These are phyloP conservation scores for Globisporangium echinulatum DNA, from an alignment of 352 stramenopile genomes.

Conservation along the genomic window DNA sequence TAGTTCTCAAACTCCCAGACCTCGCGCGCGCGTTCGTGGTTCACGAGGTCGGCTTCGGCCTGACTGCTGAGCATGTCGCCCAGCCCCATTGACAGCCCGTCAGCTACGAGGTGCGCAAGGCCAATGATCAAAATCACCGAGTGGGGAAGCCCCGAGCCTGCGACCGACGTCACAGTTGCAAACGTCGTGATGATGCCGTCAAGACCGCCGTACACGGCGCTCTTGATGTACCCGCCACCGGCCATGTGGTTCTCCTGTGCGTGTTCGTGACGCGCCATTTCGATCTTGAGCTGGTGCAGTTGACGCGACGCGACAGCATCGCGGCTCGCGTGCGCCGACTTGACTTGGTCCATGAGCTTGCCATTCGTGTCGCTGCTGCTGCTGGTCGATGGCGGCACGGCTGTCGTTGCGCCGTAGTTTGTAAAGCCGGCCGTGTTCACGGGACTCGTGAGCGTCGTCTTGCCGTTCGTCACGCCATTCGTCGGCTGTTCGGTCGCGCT, in stretches of 20 bases:
- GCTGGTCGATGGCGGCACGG: constrained; percentile 5
- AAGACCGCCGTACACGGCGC: constrained; percentile 92
- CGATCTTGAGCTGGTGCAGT: constrained; percentile 64
- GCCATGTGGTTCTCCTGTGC: constrained; percentile 70
- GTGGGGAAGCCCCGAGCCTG: constrained; percentile 83
- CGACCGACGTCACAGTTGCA: constrained; percentile 92
- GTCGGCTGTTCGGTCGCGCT: neutral
- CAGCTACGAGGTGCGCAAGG: constrained; percentile 92
- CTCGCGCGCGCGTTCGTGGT: constrained; percentile 90
- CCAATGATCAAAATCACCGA: constrained; percentile 94
- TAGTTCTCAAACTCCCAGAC: constrained; percentile 96
- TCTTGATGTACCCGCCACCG: constrained; percentile 78
- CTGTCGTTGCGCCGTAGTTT: constrained; percentile 37
- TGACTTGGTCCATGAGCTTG: constrained; percentile 48
- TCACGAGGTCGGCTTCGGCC: constrained; percentile 90
- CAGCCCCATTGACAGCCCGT: constrained; percentile 94
- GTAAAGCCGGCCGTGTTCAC: constrained; percentile 17
- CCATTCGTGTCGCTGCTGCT: constrained; percentile 10
- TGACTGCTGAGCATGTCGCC: constrained; percentile 93
- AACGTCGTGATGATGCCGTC: constrained; percentile 96
- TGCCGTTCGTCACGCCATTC: constrained; percentile 4
- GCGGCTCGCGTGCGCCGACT: constrained; percentile 35
- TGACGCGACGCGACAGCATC: constrained; percentile 49
- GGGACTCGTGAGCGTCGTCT: constrained; percentile 12
- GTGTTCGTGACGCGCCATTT: constrained; percentile 48